Percentiles rank a stretch among this genome's conserved stretches.
Evolutionary conservation across 2,329 filamentous ascomycete genomes (phyloP).

Genomic region (Neofusicoccum laricinum): DNA sequence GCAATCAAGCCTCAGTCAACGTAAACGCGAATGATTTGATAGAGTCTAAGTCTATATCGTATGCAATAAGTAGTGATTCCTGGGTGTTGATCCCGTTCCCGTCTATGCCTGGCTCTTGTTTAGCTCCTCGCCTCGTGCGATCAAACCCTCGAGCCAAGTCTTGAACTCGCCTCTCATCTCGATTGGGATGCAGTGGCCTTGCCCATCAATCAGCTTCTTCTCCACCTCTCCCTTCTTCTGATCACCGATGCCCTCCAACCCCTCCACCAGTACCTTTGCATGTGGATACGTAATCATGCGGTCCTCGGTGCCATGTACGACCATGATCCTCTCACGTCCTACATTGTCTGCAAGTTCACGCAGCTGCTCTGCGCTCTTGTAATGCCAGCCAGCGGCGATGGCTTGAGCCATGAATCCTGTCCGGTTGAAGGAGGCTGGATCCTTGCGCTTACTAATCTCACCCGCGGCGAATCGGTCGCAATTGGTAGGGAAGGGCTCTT

Average conservation of each 20-base stretch:
- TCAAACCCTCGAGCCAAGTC: conserved; percentile 57
- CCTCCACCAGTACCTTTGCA: conserved; percentile 64
- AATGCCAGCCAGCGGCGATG: conserved; percentile 75
- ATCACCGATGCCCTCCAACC: conserved; percentile 42
- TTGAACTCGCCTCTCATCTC: conserved; percentile 72
- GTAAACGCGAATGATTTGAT: neutral
- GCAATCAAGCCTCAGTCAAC: neutral
- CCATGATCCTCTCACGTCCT: conserved; percentile 69
- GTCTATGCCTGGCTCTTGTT: conserved; percentile 22
- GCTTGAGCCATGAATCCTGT: conserved; percentile 74
- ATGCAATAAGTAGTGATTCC: neutral
- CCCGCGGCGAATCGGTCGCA: conserved; percentile 79
- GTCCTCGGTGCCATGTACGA: conserved; percentile 74
- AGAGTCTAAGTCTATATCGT: neutral
- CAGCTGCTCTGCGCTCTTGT: conserved; percentile 68
- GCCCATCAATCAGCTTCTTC: conserved; percentile 63
- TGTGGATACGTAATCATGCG: conserved; percentile 74
- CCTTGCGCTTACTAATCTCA: conserved; percentile 69
- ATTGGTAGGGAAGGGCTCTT: conserved; percentile 65
- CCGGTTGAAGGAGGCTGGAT: conserved; percentile 59
- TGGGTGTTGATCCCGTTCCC: neutral
- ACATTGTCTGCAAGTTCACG: conserved; percentile 63
- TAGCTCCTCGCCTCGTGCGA: conserved; percentile 51
- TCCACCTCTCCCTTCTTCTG: conserved; percentile 47
- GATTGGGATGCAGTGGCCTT: conserved; percentile 72